Evolutionary conservation across 352 stramenopile genomes (phyloP).

Genomic region (Pythium insidiosum): DNA sequence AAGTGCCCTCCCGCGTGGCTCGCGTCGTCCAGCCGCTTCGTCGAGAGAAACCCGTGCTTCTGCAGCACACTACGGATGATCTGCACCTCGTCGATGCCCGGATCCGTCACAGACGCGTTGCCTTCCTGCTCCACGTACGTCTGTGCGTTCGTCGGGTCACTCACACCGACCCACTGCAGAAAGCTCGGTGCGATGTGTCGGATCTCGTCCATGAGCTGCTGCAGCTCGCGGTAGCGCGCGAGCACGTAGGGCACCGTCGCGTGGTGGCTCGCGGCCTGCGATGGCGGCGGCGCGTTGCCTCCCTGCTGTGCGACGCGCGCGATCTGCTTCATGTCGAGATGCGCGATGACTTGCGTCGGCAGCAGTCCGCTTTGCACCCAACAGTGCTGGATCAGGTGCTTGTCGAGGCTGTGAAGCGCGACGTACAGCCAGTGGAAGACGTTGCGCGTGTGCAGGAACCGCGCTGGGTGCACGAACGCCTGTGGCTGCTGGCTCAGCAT

Average conservation of each 20-base stretch:
- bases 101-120: slow-evolving; percentile 67
- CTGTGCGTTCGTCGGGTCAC: slow-evolving; percentile 42
- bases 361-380: slow-evolving; percentile 71
- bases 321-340: slow-evolving; percentile 56
- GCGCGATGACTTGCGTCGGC: slow-evolving; percentile 51
- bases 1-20: slow-evolving; percentile 33
- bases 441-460: slow-evolving; percentile 65
- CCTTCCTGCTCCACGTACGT: slow-evolving; percentile 66
- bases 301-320: too few species aligned
- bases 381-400: slow-evolving; percentile 56
- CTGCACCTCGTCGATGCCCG: slow-evolving; percentile 73
- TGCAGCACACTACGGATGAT: slow-evolving; percentile 78
- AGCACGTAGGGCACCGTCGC: slow-evolving; percentile 11
- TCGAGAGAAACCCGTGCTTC: slow-evolving; percentile 69
- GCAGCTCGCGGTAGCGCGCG: slow-evolving; percentile 48
- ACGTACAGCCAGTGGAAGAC: slow-evolving; percentile 83
- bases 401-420: slow-evolving; percentile 62
- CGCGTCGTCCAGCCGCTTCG: slow-evolving; percentile 52
- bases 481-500: slow-evolving; percentile 37
- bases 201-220: slow-evolving; percentile 52
- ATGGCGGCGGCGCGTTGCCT: slow-evolving; percentile 7
- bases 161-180: slow-evolving; percentile 59
- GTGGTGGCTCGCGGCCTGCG: background rate
- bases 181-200: slow-evolving; percentile 57
- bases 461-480: slow-evolving; percentile 34